Base-by-base conservation (phyloP, 768 basidiomycete genomes). In the Serendipita sp. region DNA sequence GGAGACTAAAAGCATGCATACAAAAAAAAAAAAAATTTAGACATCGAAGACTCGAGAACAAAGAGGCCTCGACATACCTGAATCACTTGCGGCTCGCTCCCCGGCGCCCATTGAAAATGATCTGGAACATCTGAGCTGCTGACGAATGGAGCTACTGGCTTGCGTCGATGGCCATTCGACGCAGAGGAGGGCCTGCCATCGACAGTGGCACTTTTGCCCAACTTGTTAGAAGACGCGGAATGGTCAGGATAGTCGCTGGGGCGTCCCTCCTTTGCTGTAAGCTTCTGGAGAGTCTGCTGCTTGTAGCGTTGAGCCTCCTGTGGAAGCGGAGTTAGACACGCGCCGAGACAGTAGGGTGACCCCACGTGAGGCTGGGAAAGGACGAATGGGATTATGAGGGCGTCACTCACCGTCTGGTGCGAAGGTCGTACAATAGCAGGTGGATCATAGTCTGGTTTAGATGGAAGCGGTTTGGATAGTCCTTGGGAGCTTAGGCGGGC, bases 51-150 rank as follows among this genome's bases (percentile, higher is more conserved):
- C 23, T 23, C 23, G 23, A 23, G 23, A 23, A 23, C 23, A 23
- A 23, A 31, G 52, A 15, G 31, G 15, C 16, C 16, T 11, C 13
- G 52, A 31, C 55, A 29, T 10, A 60, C 55, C 55, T 60, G 55
- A 29, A 60, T 31, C 10, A 60, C 55, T 36, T 33, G 27, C 10
- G 55, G 55, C 55, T 60, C 55, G 34, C 55, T 60, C 4, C 55
- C 55, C 10, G 55, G 55, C 10, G 27, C 33, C 55, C 55, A 60
- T 60, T 60, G 27, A 34, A 60, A 60, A 60, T 60, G 55, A 27
- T 60, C 27, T 4, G 16, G 48, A n/a, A 50, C 48, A 50, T 60
- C 55, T 31, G 27, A n/a, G 18, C 36, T 40, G 55, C 34, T 37
- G 27, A 33, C 33, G 8, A 27, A 36, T 29, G 27, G 33, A 10